A percentile compares a stretch with the other conserved stretches of the same genome.
phyloP scores from a whole-genome alignment of 345 rosid genomes.

The Syzygium aromaticum region DNA sequence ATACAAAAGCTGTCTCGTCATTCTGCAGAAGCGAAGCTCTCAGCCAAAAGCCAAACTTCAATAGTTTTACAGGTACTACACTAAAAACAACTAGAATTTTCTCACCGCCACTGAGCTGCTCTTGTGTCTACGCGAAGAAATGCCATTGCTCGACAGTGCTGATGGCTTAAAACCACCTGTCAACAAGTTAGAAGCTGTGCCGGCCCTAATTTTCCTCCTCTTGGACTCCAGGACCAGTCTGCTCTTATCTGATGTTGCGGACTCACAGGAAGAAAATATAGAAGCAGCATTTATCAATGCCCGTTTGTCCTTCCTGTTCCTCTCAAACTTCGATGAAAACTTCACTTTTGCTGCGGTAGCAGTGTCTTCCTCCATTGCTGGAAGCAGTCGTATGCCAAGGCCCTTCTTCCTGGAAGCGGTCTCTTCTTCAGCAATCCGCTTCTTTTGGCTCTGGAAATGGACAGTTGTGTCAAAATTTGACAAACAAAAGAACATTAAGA shows the following conservation, averaged over 20 bases:
- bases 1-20: background rate
- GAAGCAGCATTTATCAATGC: constrained; percentile 64
- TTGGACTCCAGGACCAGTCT: constrained; percentile 63
- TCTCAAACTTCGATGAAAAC: constrained; percentile 65
- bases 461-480: background rate
- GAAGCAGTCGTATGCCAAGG: constrained; percentile 71
- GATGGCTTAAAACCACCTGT: constrained; percentile 64
- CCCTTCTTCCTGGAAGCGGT: constrained; percentile 61
- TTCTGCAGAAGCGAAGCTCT: background rate
- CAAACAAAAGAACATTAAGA: background rate
- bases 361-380: constrained; percentile 49
- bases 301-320: constrained; percentile 68
- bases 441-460: constrained; percentile 52
- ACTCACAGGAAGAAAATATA: constrained; percentile 45
- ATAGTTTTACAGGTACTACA: background rate
- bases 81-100: constrained; percentile 15
- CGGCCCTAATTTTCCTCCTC: constrained; percentile 69
- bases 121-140: constrained; percentile 21
- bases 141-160: constrained; percentile 33
- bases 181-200: constrained; percentile 51
- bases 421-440: constrained; percentile 86
- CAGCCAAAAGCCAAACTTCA: background rate
- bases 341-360: constrained; percentile 49
- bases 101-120: constrained; percentile 13
- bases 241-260: constrained; percentile 34